These are phyloP conservation scores for Astrephomene gubernaculifera DNA, from an alignment of 139 green algal genomes.

Conservation along the genomic window DNA sequence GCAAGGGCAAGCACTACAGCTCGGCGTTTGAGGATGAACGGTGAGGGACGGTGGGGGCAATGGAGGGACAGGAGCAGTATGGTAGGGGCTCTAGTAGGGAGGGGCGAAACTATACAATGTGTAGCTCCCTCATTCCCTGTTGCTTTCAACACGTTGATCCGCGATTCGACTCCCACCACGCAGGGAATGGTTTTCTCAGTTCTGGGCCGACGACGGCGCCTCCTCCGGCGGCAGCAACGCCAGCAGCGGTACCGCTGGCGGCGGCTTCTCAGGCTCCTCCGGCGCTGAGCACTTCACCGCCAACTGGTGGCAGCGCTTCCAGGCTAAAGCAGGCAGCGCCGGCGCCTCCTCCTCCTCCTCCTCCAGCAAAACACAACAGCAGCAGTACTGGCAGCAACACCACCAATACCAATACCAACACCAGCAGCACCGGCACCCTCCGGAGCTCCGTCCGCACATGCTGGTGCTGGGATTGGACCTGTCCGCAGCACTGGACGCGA, in stretches of 20 bases:
- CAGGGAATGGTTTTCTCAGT: slow-evolving; percentile 26
- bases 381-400: background rate
- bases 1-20: slow-evolving; percentile 7
- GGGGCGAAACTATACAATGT: too few species aligned
- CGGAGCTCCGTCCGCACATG: slow-evolving; percentile 10
- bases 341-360: background rate
- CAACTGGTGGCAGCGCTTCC: slow-evolving; percentile 43
- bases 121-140: too few species aligned
- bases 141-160: too few species aligned
- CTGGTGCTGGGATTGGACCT: background rate
- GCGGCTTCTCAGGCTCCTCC: too few species aligned
- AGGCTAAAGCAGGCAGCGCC: background rate
- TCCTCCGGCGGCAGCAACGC: background rate
- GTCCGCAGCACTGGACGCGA: background rate
- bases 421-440: background rate
- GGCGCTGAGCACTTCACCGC: slow-evolving; percentile 2
- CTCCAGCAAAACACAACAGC: background rate
- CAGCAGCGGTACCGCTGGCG: background rate
- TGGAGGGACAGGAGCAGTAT: too few species aligned
- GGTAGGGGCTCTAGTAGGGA: too few species aligned
- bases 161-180: too few species aligned
- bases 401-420: background rate
- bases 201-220: background rate
- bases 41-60: too few species aligned
- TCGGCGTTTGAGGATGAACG: slow-evolving; percentile 9